Evolutionary conservation across 2,329 filamentous ascomycete genomes (phyloP), one percentile per base, ranked within the genome.

Genomic region (Capronia epimyces): DNA sequence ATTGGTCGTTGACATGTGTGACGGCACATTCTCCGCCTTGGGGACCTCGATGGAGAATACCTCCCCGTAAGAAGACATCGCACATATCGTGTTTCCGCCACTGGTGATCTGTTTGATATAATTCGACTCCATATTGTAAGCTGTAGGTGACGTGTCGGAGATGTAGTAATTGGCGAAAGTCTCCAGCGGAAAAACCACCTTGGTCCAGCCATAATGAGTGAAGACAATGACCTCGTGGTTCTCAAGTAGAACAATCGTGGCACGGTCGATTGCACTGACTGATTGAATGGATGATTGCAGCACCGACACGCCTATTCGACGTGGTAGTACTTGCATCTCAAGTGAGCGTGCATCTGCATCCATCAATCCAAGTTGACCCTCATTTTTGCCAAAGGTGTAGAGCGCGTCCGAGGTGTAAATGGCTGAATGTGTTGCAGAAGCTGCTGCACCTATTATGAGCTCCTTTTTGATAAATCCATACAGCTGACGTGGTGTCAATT

Each of bases 361-460:
- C 71, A 96, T 89, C 46, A 98, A 77, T 3, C 89, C 93, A 41
- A 98, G 78, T 66, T 98, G 93, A 1, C 93, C 93, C 60, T 89
- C 83, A 62, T 97, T 98, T 63, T 93, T 94, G 18, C 93, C 93
- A 77, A 95, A 98, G 1, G 89, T 95, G 65, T 87, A 98, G 1
- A 98, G 71, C 1, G 88, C 87, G 0, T 82, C 81, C 1, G 79
- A 77, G 0, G 89, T 96, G 63, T 93, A 86, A 0, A 89, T 88
- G 2, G 94, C 90, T 0, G 93, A 97, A 69, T 98, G 93, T 32
- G 95, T 83, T 0, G 87, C 77, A 1, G 93, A 97, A 5, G 93
- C 91, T 1, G 93, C 89, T 49, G 90, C 80, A 0, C 93, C 93
- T 18, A 87, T 68, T 13, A 97, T 80, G 1, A 73, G 66, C 65